Conservation (phyloP, 805 yeast genomes). For the Candida manassasensis region DNA sequence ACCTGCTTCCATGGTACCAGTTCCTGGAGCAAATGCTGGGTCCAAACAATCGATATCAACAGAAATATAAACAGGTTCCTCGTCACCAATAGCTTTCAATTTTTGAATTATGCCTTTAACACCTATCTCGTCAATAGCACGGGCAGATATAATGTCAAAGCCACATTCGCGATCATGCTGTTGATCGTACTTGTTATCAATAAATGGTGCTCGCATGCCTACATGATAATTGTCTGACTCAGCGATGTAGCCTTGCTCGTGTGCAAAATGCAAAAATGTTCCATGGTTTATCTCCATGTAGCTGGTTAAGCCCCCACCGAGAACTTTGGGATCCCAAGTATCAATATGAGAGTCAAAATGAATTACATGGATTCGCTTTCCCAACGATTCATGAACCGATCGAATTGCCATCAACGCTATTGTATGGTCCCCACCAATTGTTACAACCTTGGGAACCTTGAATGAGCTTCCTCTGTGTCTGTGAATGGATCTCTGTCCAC, state of each 20-base stretch:
- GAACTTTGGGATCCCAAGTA: constrained; percentile 60
- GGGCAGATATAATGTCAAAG: constrained; percentile 41
- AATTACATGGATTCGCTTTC: constrained; percentile 43
- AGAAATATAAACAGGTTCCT: constrained; percentile 26
- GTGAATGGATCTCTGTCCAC: constrained; percentile 46
- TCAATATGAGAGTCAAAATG: constrained; percentile 69
- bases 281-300: constrained; percentile 64
- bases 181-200: constrained; percentile 32
- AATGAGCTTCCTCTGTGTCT: constrained; percentile 12
- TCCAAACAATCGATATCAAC: constrained; percentile 26
- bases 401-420: constrained; percentile 47
- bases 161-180: constrained; percentile 50
- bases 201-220: constrained; percentile 62
- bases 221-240: constrained; percentile 51
- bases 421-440: constrained; percentile 63
- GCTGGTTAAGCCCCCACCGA: constrained; percentile 59
- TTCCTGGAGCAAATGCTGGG: constrained; percentile 25
- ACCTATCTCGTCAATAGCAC: constrained; percentile 43
- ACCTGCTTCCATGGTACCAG: constrained; percentile 26
- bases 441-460: constrained; percentile 33
- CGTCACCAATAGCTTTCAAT: constrained; percentile 31
- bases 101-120: constrained; percentile 30
- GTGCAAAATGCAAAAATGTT: constrained; percentile 65
- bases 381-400: constrained; percentile 47
- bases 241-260: constrained; percentile 57